Percentiles rank a stretch among this genome's conserved stretches.
These are phyloP conservation scores for Diutina rugosa DNA, from an alignment of 1,139 yeast species.

Conservation along the genomic window DNA sequence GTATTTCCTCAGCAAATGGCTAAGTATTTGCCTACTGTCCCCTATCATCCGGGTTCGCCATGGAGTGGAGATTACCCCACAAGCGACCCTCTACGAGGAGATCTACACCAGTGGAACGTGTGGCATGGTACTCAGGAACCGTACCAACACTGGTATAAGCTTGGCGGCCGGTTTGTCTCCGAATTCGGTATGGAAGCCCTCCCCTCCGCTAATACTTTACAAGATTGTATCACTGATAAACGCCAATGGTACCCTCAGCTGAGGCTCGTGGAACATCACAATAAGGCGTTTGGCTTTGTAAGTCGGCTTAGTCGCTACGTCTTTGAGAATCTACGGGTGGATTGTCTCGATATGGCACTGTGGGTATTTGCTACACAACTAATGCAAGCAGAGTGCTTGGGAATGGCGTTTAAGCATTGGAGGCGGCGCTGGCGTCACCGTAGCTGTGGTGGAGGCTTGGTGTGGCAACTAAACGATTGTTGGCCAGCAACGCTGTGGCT, in stretches of 20 bases:
- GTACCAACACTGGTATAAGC: constrained; percentile 27
- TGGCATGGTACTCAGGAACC: constrained; percentile 34
- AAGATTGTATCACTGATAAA: constrained; percentile 17
- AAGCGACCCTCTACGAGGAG: constrained; percentile 24
- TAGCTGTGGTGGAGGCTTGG: constrained; percentile 28
- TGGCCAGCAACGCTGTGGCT: constrained; percentile 41
- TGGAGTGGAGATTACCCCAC: constrained; percentile 19
- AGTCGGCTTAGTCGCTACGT: constrained; percentile 30
- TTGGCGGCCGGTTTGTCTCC: constrained; percentile 29
- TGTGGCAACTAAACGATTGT: constrained; percentile 41
- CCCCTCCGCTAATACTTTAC: constrained; percentile 17
- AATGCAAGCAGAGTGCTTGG: constrained; percentile 37
- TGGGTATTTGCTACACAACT: constrained; percentile 39
- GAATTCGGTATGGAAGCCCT: constrained; percentile 36
- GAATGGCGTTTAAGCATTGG: constrained; percentile 33
- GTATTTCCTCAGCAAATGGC: constrained; percentile 18
- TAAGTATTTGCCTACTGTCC: constrained; percentile 12
- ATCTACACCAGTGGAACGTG: constrained; percentile 36
- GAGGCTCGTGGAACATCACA: constrained; percentile 23
- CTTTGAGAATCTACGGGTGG: constrained; percentile 24
- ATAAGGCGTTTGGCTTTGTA: constrained; percentile 31
- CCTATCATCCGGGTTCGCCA: constrained; percentile 32
- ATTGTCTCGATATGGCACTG: constrained; percentile 16
- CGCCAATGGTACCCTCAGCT: constrained; percentile 24
- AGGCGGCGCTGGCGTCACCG: constrained; percentile 26